These are phyloP conservation scores for Neocallimastix lanati DNA, from an alignment of 192 early-diverging fungal genomes.

Conservation along the genomic window DNA sequence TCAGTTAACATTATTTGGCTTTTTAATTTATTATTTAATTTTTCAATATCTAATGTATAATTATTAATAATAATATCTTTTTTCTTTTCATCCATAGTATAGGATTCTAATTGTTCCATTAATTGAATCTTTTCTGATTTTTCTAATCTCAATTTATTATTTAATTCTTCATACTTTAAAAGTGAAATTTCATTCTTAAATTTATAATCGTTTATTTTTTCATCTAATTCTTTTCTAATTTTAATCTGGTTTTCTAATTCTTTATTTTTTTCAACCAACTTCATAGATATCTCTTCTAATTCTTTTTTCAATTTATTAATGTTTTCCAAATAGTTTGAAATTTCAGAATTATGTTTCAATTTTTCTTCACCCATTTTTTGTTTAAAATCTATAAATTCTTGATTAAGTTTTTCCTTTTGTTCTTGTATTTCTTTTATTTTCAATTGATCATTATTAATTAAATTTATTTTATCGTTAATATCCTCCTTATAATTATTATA, in stretches of 20 bases:
- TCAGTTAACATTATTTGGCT: neutral
- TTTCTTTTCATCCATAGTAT: neutral
- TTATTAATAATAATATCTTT: neutral
- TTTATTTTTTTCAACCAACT: neutral
- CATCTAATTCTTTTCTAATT: neutral
- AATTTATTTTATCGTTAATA: neutral
- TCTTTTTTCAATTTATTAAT: neutral
- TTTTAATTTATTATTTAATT: neutral
- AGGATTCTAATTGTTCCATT: neutral
- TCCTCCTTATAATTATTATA: neutral
- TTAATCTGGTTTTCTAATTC: neutral
- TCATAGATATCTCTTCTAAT: neutral
- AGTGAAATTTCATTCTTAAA: neutral
- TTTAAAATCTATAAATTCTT: neutral
- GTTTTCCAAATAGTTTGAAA: neutral
- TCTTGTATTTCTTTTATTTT: neutral
- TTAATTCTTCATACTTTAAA: neutral
- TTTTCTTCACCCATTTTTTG: neutral
- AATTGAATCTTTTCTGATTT: neutral
- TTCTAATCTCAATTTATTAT: neutral
- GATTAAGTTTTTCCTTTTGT: neutral
- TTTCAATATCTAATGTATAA: neutral
- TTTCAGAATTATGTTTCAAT: neutral
- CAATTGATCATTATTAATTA: neutral
- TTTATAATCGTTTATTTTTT: neutral